A percentile compares a stretch with the other conserved stretches of the same genome.
Conservation (phyloP, 768 basidiomycete species). For the Naganishia friedmannii region DNA sequence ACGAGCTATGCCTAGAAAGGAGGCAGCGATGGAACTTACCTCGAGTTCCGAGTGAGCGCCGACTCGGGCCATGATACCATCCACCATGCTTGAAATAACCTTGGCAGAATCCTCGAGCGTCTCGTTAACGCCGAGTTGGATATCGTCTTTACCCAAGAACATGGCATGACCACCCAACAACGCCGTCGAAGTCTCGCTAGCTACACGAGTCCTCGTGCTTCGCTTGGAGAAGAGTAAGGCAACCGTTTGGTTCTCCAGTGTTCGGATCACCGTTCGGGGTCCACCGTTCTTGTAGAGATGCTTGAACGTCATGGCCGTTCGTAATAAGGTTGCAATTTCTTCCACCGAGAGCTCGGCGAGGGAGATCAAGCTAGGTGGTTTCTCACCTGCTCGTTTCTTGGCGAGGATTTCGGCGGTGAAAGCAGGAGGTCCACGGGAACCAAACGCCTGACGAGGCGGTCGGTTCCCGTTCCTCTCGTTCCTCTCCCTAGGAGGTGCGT, state of each 20-base stretch:
- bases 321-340: slow-evolving; percentile 68
- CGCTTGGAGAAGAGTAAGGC: slow-evolving; percentile 90
- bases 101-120: slow-evolving; percentile 73
- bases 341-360: slow-evolving; percentile 77
- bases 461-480: no score
- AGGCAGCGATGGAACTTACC: slow-evolving; percentile 55
- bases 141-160: slow-evolving; percentile 84
- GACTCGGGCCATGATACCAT: slow-evolving; percentile 95
- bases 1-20: no score
- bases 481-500: background rate
- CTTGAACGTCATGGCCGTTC: slow-evolving; percentile 60
- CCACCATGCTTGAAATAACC: slow-evolving; percentile 89
- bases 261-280: slow-evolving; percentile 18
- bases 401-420: slow-evolving; percentile 2
- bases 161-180: slow-evolving; percentile 83
- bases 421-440: background rate
- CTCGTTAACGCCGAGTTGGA: slow-evolving; percentile 96
- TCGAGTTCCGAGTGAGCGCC: slow-evolving; percentile 89
- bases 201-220: slow-evolving; percentile 83
- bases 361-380: slow-evolving; percentile 67
- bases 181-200: slow-evolving; percentile 75
- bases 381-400: slow-evolving; percentile 7
- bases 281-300: slow-evolving; percentile 39
- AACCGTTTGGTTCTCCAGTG: slow-evolving; percentile 65
- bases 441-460: background rate